phyloP scores from a whole-genome alignment of 2,329 filamentous ascomycete genomes.

The Blastomyces silverae region DNA sequence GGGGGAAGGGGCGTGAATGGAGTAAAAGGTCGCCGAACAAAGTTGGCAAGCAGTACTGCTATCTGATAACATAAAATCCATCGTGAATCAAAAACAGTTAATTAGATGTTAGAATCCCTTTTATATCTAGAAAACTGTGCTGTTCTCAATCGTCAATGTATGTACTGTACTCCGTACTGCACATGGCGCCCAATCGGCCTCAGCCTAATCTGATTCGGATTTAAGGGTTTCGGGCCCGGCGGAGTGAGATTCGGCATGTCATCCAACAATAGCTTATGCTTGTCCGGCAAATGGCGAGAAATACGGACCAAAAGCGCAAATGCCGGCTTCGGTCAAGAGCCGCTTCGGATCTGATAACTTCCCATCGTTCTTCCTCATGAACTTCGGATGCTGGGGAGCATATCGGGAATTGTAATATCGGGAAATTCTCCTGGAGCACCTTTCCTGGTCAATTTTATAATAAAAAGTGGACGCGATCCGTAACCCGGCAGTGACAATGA shows the following conservation, averaged over 20 bases:
- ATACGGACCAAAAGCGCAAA: constrained; percentile 25
- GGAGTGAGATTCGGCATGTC: not conserved
- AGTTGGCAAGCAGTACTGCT: not conserved
- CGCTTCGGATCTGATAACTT: not conserved
- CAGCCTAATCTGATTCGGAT: not conserved
- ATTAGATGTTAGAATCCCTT: not conserved
- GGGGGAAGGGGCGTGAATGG: not conserved
- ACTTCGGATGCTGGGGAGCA: not conserved
- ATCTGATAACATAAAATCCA: constrained; percentile 4
- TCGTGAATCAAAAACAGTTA: not conserved
- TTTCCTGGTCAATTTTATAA: not conserved
- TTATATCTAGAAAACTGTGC: not conserved
- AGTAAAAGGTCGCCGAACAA: not conserved
- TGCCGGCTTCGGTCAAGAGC: constrained; percentile 12
- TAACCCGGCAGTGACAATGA: constrained; percentile 15
- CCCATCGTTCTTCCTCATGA: not conserved
- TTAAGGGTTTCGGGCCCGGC: not conserved
- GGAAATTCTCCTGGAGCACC: not conserved
- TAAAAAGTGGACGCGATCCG: not conserved
- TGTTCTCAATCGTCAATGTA: no score
- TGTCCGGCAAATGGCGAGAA: constrained; percentile 26
- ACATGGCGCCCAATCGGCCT: no score
- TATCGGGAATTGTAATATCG: not conserved
- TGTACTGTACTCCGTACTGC: no score
- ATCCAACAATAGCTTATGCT: not conserved